Percentiles rank a stretch among this genome's conserved stretches.
Evolutionary conservation across 768 basidiomycete genomes (phyloP).

Genomic region (Termitomyces sp.): DNA sequence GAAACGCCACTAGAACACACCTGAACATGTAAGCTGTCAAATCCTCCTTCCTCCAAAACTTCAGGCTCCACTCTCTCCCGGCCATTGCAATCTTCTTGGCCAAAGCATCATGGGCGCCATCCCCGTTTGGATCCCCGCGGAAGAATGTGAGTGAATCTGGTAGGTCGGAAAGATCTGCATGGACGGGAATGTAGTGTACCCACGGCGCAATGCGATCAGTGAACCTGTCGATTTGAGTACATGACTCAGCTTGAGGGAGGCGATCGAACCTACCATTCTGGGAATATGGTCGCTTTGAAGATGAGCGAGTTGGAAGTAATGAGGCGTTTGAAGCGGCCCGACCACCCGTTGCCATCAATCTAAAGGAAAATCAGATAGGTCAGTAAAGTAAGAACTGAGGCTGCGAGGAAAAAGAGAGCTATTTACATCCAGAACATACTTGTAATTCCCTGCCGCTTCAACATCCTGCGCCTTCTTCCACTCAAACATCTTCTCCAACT

Average conservation of each 20-base stretch:
- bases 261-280: conserved; percentile 48
- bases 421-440: conserved; percentile 57
- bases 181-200: conserved; percentile 73
- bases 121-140: conserved; percentile 51
- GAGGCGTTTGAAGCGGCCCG: conserved; percentile 59
- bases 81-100: conserved; percentile 53
- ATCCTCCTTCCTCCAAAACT: conserved; percentile 60
- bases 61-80: conserved; percentile 55
- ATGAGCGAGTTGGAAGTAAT: conserved; percentile 57
- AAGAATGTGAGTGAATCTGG: conserved; percentile 75
- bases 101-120: conserved; percentile 54
- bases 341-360: conserved; percentile 64
- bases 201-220: conserved; percentile 54
- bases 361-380: conserved; percentile 12
- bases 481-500: conserved; percentile 43
- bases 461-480: conserved; percentile 38
- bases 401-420: conserved; percentile 1
- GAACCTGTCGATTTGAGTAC: conserved; percentile 33
- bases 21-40: conserved; percentile 57
- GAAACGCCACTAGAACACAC: conserved; percentile 22
- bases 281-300: conserved; percentile 63
- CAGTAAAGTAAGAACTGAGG: background rate
- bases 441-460: conserved; percentile 47
- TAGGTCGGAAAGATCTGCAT: conserved; percentile 59
- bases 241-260: background rate